phyloP scores from a whole-genome alignment of 148 eudicot genomes.

The Talinum fruticosum region DNA sequence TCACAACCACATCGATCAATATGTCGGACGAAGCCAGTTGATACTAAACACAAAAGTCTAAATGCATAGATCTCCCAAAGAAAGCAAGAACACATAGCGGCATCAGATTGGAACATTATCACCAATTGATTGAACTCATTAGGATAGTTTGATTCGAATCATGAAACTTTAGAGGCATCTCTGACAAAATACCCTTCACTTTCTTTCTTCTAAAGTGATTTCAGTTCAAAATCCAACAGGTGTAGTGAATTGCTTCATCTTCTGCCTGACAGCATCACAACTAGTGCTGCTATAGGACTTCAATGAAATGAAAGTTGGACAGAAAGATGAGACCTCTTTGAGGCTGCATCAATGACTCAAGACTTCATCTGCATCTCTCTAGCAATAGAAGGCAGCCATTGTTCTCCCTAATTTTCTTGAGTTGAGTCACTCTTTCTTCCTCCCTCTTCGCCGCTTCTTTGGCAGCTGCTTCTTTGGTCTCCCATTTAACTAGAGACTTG shows the following conservation, averaged over 20 bases:
- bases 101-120: not conserved
- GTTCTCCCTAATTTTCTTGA: conserved; percentile 68
- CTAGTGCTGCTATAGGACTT: not conserved
- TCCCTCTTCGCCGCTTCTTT: conserved; percentile 72
- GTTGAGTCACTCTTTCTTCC: conserved; percentile 69
- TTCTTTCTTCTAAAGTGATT: not conserved
- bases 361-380: conserved; percentile 46
- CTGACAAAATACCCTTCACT: not conserved
- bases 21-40: not conserved
- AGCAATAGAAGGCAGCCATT: conserved; percentile 85
- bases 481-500: conserved; percentile 51
- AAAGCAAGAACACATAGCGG: not conserved
- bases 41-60: not conserved
- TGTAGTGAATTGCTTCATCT: not conserved
- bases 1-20: not conserved
- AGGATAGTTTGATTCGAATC: not conserved
- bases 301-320: not conserved
- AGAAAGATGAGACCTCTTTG: not conserved
- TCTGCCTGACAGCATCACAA: not conserved
- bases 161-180: not conserved
- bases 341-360: conserved; percentile 6
- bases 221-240: not conserved
- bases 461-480: conserved; percentile 66
- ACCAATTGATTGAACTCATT: not conserved
- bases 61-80: not conserved